A percentile compares a stretch with the other conserved stretches of the same genome.
These are phyloP conservation scores for Acacia confusa DNA, from an alignment of 306 rosid species.

Conservation along the genomic window DNA sequence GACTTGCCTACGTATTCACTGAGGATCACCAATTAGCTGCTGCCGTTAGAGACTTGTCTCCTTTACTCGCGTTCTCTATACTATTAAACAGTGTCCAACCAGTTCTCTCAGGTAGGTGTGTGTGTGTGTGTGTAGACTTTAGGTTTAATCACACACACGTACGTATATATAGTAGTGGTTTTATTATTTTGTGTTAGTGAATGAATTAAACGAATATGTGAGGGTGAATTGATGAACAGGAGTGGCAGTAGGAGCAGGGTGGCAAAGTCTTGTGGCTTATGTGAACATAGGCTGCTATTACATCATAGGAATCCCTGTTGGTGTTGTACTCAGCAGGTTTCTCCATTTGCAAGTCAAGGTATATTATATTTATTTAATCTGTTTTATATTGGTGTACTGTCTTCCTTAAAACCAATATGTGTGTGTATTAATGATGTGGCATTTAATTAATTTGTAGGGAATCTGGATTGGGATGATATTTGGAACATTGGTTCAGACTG, in stretches of 20 bases:
- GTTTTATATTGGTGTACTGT: neutral
- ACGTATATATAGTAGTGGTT: neutral
- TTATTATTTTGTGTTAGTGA: too few relatives aligned
- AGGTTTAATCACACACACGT: too few relatives aligned
- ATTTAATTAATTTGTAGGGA: conserved; percentile 36
- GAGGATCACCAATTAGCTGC: conserved; percentile 36
- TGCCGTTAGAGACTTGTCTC: conserved; percentile 52
- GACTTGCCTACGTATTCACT: conserved; percentile 52
- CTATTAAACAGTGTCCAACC: conserved; percentile 62
- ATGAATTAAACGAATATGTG: neutral
- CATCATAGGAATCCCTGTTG: conserved; percentile 47
- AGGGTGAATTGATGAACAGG: conserved; percentile 37
- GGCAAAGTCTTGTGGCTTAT: conserved; percentile 54
- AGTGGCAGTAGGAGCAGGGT: conserved; percentile 58
- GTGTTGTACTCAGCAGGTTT: conserved; percentile 42
- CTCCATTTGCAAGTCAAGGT: conserved; percentile 45
- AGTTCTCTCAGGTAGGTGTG: conserved; percentile 48
- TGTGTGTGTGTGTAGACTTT: too few relatives aligned
- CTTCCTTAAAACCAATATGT: neutral
- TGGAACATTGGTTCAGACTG: conserved; percentile 63
- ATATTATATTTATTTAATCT: neutral
- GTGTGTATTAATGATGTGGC: neutral
- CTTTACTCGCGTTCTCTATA: conserved; percentile 53
- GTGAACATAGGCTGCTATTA: conserved; percentile 53
- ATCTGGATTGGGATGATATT: conserved; percentile 73